A percentile compares a stretch with the other conserved stretches of the same genome.
phyloP scores from a whole-genome alignment of 768 basidiomycete genomes.

The Tylopilus plumbeoviolaceoides region DNA sequence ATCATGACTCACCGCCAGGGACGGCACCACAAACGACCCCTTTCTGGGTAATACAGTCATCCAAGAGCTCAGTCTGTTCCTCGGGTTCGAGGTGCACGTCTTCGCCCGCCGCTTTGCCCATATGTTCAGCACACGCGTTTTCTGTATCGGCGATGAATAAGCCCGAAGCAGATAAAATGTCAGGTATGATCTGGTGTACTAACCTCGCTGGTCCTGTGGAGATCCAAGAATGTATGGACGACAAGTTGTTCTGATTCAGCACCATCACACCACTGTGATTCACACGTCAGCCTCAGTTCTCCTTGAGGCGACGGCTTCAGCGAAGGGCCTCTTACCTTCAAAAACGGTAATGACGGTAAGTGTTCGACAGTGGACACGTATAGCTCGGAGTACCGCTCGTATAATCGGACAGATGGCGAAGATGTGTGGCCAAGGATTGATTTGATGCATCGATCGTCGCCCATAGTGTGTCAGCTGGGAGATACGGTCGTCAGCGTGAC shows the following conservation, averaged over 20 bases:
- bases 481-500: background rate
- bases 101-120: slow-evolving; percentile 60
- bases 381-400: slow-evolving; percentile 41
- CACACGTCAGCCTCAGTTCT: background rate
- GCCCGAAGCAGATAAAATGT: too few species aligned
- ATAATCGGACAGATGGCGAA: slow-evolving; percentile 49
- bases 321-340: slow-evolving; percentile 43
- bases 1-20: slow-evolving; percentile 80
- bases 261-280: slow-evolving; percentile 46
- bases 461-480: slow-evolving; percentile 62
- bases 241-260: slow-evolving; percentile 28
- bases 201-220: slow-evolving; percentile 58
- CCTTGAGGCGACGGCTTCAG: background rate
- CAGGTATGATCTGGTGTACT: background rate
- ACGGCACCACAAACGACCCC: slow-evolving; percentile 95
- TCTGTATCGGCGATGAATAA: slow-evolving; percentile 39
- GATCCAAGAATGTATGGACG: slow-evolving; percentile 54
- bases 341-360: slow-evolving; percentile 54
- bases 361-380: slow-evolving; percentile 60
- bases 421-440: slow-evolving; percentile 49
- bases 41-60: slow-evolving; percentile 68
- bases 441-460: slow-evolving; percentile 59
- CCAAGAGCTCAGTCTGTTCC: slow-evolving; percentile 80
- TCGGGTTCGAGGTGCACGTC: slow-evolving; percentile 90
- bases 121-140: slow-evolving; percentile 70